Evolutionary conservation across 176 grass and related monocot species (phyloP).

Genomic region (Musa itinerans): DNA sequence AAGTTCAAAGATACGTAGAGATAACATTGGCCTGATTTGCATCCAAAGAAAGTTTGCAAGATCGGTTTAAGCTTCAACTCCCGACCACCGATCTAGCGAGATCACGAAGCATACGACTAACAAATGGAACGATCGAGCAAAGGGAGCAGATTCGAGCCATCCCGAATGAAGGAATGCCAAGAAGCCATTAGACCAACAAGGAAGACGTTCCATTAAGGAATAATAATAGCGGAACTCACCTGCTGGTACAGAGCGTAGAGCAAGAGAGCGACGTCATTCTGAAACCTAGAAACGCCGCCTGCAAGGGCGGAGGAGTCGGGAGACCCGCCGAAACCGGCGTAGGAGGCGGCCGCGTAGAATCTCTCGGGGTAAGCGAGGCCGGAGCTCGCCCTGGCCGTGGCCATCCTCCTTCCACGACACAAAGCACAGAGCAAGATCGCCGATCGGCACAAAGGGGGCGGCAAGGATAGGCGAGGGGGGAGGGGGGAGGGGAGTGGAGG

Average conservation of each 20-base stretch:
- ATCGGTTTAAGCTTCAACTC: background rate
- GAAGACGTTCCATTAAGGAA: background rate
- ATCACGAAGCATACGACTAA: background rate
- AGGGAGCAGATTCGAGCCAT: background rate
- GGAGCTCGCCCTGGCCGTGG: background rate
- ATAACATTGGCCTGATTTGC: background rate
- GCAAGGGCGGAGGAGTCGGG: background rate
- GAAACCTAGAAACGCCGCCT: background rate
- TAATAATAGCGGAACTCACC: background rate
- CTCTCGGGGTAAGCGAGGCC: constrained; percentile 15
- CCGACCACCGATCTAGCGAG: background rate
- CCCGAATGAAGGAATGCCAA: background rate
- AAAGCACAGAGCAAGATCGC: no score
- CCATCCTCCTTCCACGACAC: background rate
- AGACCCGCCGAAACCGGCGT: constrained; percentile 2
- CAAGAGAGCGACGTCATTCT: constrained; percentile 14
- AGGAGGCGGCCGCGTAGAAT: constrained; percentile 13
- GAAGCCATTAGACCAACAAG: background rate
- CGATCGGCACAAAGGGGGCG: no score
- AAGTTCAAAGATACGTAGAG: background rate
- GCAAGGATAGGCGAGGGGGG: no score
- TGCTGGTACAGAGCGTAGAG: constrained; percentile 17
- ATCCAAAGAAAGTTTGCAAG: background rate
- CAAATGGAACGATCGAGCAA: background rate
- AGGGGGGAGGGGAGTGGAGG: no score